Base-by-base conservation (phyloP, 2,329 filamentous ascomycete genomes). In the Aaosphaeria pasadenensis region DNA sequence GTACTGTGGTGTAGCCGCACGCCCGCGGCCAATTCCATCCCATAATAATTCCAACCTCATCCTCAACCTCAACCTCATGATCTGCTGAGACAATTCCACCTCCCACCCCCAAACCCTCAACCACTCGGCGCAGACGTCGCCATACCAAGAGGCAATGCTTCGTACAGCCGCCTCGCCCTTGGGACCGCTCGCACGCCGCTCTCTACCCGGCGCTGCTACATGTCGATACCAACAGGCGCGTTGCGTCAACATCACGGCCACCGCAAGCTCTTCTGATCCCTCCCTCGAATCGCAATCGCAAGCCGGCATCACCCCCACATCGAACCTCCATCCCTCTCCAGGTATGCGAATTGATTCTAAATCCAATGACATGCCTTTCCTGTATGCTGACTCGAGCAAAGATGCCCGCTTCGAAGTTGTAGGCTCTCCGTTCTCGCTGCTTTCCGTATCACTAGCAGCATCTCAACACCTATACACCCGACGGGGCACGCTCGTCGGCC, bases 361-460 rank as follows among this genome's bases (percentile, higher is more conserved):
- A 11, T 17, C 11, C 28, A 24, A 24, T 24, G 17, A 24, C 17
- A 2, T 24, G 17, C 17, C 3, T 24, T 24, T 24, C 17, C 17
- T 24, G 17, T 3, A 3, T 13, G 35, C 39, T 53, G 7, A 51
- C 36, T 17, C 11, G 11, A 6, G 11, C 5, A 28, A 59, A 96
- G 94, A 97, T 81, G 94, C 94, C 46, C 85, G 86, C 49, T 99
- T 99, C 71, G 90, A 97, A 72, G 90, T 97, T 42, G 77, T 99
- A 55, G 94, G 94, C 53, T 83, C 89, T 28, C 91, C 92, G 1
- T 94, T 94, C 72, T 97, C 94, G 47, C 84, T 99, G 55, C 85
- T 99, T 59, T 96, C 92, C 24, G 91, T 96, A 56, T 89, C 87
- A 6, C 82, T 99, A 45, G 95, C 94, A 33, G 89, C 94, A 39